Base-by-base conservation (phyloP, 2,329 filamentous ascomycete genomes). In the Hymenoscyphus linearis region DNA sequence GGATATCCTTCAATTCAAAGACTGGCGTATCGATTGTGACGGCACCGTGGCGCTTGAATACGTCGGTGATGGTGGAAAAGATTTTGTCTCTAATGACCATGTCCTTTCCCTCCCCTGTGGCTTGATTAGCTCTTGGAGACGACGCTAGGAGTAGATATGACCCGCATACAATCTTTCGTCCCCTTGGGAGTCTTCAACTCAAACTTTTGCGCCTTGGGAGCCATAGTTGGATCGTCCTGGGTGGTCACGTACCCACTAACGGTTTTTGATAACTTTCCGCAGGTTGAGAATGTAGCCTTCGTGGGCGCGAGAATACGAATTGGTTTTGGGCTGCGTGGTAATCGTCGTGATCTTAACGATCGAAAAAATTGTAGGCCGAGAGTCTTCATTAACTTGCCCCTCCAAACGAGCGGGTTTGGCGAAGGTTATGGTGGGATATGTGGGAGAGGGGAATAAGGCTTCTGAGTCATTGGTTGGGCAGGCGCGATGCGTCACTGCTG, bases 121-220 rank as follows among this genome's bases (percentile, higher is more conserved):
- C 52, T 62, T 52, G 27, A 50, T 62, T 16, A 59, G 56, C 50
- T 58, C 53, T 59, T 18, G 56, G 61, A 53, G 55, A 34, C 55
- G 58, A n/a, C 22, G 60, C 25, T 61, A 40, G 44, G 37, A 55
- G 22, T 12, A 44, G 53, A 10, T 26, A 34, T 53, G 34, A 40
- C 18, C 26, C 44, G 65, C 75, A 58, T 74, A 86, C 86, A 96
- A 75, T 96, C 92, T 74, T 91, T 90, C 67, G 91, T 96, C 68
- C 92, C 91, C 82, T 96, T 96, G 65, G 91, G 90, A 72, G 88
- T 90, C 81, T 96, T 96, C 74, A 96, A 82, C 76, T 86, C 85
- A 76, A 89, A 87, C 66, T 80, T 81, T 62, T 73, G 73, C 3
- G 26, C 69, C 67, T 80, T 79, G 40, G 76, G 72, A 58, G 75